Base-by-base conservation (phyloP, 2,329 filamentous ascomycete species). In the Aspergillus glaucus region DNA sequence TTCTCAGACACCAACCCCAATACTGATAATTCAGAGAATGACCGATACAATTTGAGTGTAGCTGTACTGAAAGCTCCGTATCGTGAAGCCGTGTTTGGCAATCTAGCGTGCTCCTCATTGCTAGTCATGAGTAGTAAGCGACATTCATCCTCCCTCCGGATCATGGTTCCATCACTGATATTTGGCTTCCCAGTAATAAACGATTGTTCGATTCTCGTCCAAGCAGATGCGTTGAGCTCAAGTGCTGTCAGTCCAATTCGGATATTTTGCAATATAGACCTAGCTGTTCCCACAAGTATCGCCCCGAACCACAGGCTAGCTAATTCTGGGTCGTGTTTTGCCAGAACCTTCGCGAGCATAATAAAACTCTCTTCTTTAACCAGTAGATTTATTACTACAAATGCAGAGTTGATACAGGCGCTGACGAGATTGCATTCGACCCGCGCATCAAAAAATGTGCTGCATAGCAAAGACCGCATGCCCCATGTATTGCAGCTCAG, bases 361-460 rank as follows among this genome's bases (percentile, higher is more conserved):
- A 12, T 14, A 28, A 48, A 10, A 17, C 40, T 37, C 44, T 17
- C 1, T 45, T 22, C 1, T 21, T 47, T 15, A 46, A 41, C 19
- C 40, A 48, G 24, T 57, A 54, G 45, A 45, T 55, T 40, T 10
- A 57, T 12, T 17, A 56, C 30, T 4, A 51, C 50, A 49, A 61
- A 55, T 4, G 48, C 50, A 2, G 59, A 55, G n/a, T 55, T 57
- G 3, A 59, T 15, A 54, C 56, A 59, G 9, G 58, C 54, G 44
- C 55, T 59, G 44, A 58, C 55, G 24, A 60, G 45, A 30, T 59
- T 61, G 36, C 55, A 62, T 32, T 59, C 49, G 40, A 61, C 50
- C 22, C 56, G 48, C 40, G 34, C 1, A 44, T 59, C 56, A 47
- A 61, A 61, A 40, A 62, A 60, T 8, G 56, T 59, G 47, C 55